Percentiles rank a stretch among this genome's conserved stretches.
phyloP scores from a whole-genome alignment of 176 grass and related monocot genomes.

The Oryza australiensis region DNA sequence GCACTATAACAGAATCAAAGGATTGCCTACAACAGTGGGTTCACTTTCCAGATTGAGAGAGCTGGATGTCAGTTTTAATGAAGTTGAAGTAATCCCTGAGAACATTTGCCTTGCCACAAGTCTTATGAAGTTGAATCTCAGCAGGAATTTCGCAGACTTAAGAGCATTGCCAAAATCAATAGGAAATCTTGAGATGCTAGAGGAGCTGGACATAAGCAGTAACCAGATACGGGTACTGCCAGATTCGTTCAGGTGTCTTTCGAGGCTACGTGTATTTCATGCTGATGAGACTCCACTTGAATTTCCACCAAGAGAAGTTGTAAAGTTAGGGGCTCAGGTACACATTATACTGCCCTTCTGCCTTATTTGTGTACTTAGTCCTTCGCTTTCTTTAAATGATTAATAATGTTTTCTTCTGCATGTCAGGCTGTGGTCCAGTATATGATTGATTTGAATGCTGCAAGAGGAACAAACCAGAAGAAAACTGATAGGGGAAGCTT shows the following conservation, averaged over 20 bases:
- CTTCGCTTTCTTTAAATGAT: background rate
- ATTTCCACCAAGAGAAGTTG: conserved; percentile 78
- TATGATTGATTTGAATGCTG: conserved; percentile 69
- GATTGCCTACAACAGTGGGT: conserved; percentile 85
- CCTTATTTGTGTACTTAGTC: background rate
- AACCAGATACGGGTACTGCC: conserved; percentile 92
- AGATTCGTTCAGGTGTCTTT: conserved; percentile 71
- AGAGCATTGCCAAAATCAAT: conserved; percentile 74
- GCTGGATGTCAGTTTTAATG: conserved; percentile 93
- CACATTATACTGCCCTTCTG: conserved; percentile 12
- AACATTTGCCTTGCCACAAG: conserved; percentile 75
- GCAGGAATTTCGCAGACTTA: conserved; percentile 91
- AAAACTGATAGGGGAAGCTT: conserved; percentile 48
- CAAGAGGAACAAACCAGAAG: conserved; percentile 43
- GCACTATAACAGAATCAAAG: conserved; percentile 93
- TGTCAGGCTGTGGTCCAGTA: conserved; percentile 73
- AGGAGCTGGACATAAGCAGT: conserved; percentile 94
- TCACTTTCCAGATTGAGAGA: conserved; percentile 77
- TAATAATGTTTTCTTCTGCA: conserved; percentile 32
- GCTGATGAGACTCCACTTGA: conserved; percentile 96
- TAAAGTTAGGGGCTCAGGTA: conserved; percentile 93
- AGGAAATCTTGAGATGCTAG: conserved; percentile 92
- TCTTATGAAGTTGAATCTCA: conserved; percentile 79
- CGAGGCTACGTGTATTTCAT: conserved; percentile 65
- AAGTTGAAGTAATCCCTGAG: conserved; percentile 80